Evolutionary conservation across 176 grass and related monocot genomes (phyloP).

Genomic region (Avena eriantha): DNA sequence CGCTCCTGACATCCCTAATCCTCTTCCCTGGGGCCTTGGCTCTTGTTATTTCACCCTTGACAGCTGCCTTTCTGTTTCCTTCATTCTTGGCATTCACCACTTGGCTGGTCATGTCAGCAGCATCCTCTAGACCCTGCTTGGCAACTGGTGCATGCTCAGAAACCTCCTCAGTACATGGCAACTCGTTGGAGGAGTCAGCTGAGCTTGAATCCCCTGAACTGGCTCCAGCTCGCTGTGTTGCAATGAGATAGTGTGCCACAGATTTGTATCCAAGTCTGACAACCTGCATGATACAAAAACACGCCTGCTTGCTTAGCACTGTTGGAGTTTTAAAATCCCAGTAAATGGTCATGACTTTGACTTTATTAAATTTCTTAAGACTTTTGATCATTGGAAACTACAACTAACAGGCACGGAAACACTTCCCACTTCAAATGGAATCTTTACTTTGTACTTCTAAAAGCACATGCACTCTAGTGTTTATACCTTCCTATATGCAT

Average conservation of each 20-base stretch:
- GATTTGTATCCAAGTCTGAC: conserved; percentile 77
- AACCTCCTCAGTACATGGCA: conserved; percentile 25
- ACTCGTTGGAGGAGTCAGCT: conserved; percentile 41
- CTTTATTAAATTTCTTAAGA: background rate
- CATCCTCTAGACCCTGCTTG: conserved; percentile 19
- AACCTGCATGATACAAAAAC: conserved; percentile 48
- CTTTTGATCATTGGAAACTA: background rate
- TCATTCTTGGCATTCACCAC: background rate
- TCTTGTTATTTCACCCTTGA: background rate
- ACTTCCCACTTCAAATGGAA: background rate
- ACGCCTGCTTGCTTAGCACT: background rate
- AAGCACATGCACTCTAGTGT: background rate
- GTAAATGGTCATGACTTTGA: conserved; percentile 1
- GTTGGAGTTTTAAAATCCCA: background rate
- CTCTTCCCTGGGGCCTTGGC: conserved; percentile 28
- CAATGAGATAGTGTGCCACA: conserved; percentile 88
- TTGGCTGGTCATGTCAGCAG: conserved; percentile 44
- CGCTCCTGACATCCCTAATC: background rate
- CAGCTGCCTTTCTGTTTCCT: conserved; percentile 11
- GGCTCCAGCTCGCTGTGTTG: conserved; percentile 52
- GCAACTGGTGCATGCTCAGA: conserved; percentile 32
- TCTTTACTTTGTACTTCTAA: background rate
- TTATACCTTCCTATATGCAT: conserved; percentile 74
- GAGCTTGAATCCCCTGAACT: conserved; percentile 36
- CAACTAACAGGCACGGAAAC: background rate